Conservation (phyloP, 2,329 filamentous ascomycete genomes). For the Sordariomycetes sp. region DNA sequence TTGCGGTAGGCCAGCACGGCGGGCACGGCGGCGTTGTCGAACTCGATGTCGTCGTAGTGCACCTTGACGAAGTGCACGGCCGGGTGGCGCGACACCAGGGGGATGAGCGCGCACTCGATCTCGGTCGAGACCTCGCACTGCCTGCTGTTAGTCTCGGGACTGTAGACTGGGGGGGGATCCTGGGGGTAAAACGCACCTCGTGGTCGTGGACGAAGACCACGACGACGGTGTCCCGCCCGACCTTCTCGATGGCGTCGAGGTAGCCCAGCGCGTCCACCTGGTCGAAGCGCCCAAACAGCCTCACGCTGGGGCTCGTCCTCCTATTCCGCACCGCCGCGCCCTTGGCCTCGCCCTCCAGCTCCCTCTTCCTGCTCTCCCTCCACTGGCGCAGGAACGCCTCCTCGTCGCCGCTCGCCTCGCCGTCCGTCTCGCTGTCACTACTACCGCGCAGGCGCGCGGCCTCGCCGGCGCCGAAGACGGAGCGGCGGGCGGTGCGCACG, state of each 20-base stretch:
- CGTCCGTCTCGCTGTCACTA: conserved; percentile 36
- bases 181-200: conserved; percentile 45
- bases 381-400: conserved; percentile 75
- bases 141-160: conserved; percentile 13
- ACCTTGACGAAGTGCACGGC: conserved; percentile 82
- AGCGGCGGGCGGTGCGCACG: conserved; percentile 40
- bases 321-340: conserved; percentile 47
- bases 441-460: conserved; percentile 11
- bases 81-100: conserved; percentile 61
- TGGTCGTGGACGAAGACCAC: conserved; percentile 91
- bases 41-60: conserved; percentile 85
- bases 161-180: background rate
- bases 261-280: conserved; percentile 85
- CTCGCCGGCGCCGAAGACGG: conserved; percentile 38
- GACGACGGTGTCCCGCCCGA: conserved; percentile 68
- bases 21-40: conserved; percentile 79
- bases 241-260: conserved; percentile 92
- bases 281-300: conserved; percentile 69
- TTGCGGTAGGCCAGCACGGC: conserved; percentile 82
- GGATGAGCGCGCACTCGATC: conserved; percentile 67
- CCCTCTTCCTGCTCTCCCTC: conserved; percentile 68
- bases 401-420: conserved; percentile 48
- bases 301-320: conserved; percentile 64
- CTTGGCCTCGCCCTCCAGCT: conserved; percentile 57
- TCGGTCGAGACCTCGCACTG: conserved; percentile 71